Evolutionary conservation across 2,329 filamentous ascomycete genomes (phyloP).

Genomic region (Westerdykella aurantiaca): DNA sequence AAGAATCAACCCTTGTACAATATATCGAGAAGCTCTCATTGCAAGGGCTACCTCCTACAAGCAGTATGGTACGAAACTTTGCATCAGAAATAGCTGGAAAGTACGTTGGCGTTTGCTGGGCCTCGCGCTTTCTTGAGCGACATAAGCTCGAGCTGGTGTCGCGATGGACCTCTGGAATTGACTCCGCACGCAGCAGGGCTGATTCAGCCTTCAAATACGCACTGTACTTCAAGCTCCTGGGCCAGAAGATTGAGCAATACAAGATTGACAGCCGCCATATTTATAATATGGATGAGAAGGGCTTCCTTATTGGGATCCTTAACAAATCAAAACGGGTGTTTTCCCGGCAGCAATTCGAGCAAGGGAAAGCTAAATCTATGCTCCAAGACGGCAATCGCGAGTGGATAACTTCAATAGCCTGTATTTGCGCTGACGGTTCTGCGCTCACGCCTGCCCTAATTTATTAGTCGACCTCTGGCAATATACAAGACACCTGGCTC

Average conservation of each 20-base stretch:
- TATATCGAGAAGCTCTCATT: slow-evolving; percentile 13
- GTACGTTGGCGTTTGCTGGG: too few species aligned
- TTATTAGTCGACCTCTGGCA: slow-evolving; percentile 1
- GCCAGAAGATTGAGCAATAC: neutral
- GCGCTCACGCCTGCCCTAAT: neutral
- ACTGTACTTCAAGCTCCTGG: slow-evolving; percentile 9
- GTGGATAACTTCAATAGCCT: too few species aligned
- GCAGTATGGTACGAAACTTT: slow-evolving; percentile 11
- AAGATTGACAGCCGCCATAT: neutral
- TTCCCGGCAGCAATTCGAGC: neutral
- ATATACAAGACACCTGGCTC: too few species aligned
- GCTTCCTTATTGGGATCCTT: too few species aligned
- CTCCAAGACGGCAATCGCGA: slow-evolving; percentile 1
- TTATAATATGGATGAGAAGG: neutral
- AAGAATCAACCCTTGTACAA: slow-evolving; percentile 12
- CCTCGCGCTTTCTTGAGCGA: slow-evolving; percentile 9
- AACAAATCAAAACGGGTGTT: slow-evolving; percentile 4
- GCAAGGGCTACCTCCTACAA: slow-evolving; percentile 11
- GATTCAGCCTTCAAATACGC: slow-evolving; percentile 13
- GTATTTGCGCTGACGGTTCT: neutral
- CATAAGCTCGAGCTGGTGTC: slow-evolving; percentile 7
- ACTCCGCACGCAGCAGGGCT: slow-evolving; percentile 13
- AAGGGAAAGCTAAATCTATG: neutral
- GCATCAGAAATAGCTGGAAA: slow-evolving; percentile 2
- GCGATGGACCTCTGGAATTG: slow-evolving; percentile 11